Percentiles rank a stretch among this genome's conserved stretches.
phyloP scores from a whole-genome alignment of 306 rosid species.

The Sicyos edulis region DNA sequence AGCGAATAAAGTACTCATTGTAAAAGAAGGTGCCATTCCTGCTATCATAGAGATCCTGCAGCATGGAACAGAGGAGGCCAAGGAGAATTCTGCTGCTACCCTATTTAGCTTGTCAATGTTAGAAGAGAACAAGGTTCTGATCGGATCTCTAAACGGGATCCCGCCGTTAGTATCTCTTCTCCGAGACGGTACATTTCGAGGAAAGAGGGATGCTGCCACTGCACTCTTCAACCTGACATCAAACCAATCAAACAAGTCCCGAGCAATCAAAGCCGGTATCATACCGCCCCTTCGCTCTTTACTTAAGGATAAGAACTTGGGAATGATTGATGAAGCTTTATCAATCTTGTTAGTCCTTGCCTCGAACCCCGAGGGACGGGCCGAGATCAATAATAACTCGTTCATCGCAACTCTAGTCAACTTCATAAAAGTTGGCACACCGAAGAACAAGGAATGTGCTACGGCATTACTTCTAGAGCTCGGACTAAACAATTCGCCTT shows the following conservation, averaged over 20 bases:
- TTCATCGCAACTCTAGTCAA: slow-evolving; percentile 67
- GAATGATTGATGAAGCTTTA: slow-evolving; percentile 83
- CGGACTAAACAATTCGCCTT: slow-evolving; percentile 51
- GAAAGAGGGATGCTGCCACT: slow-evolving; percentile 77
- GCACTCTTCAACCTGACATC: slow-evolving; percentile 70
- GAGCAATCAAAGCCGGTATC: slow-evolving; percentile 68
- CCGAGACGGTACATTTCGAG: slow-evolving; percentile 53
- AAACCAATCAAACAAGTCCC: slow-evolving; percentile 52
- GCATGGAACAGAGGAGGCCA: slow-evolving; percentile 59
- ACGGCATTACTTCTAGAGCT: slow-evolving; percentile 67
- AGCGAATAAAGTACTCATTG: slow-evolving; percentile 55
- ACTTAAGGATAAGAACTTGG: slow-evolving; percentile 45
- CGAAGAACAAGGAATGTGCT: slow-evolving; percentile 88
- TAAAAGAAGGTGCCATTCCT: slow-evolving; percentile 64
- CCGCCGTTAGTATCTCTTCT: slow-evolving; percentile 60
- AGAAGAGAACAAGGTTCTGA: slow-evolving; percentile 55
- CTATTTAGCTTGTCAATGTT: slow-evolving; percentile 85
- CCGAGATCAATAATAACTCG: slow-evolving; percentile 52
- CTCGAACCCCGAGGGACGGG: slow-evolving; percentile 51
- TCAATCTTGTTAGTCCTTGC: slow-evolving; percentile 61
- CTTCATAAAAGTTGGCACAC: slow-evolving; percentile 47
- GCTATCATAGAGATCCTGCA: slow-evolving; percentile 64
- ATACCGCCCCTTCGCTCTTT: slow-evolving; percentile 47
- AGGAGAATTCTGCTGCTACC: slow-evolving; percentile 80
- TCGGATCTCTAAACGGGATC: slow-evolving; percentile 52